Evolutionary conservation across 2,329 filamentous ascomycete genomes (phyloP).

Genomic region (Fusarium sp.): DNA sequence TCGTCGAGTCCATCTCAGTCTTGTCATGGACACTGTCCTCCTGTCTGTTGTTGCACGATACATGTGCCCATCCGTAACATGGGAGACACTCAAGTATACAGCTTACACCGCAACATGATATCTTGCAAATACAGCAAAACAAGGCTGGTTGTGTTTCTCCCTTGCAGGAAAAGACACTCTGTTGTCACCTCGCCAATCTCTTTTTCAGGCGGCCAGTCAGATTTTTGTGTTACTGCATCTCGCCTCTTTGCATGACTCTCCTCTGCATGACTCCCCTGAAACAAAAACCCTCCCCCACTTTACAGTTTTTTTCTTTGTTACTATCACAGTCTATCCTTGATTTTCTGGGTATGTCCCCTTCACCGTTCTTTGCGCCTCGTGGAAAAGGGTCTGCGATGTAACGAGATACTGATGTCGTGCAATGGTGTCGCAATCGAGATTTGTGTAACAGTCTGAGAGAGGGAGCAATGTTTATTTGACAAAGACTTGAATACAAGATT

Average conservation of each 20-base stretch:
- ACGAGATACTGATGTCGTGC: constrained; percentile 27
- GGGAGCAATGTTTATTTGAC: constrained; percentile 8
- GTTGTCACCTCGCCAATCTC: background rate
- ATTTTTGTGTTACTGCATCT: constrained; percentile 31
- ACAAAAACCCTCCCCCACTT: constrained; percentile 4
- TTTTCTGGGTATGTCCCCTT: background rate
- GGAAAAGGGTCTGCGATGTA: constrained; percentile 13
- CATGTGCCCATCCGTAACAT: background rate
- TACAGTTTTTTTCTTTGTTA: background rate
- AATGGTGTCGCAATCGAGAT: constrained; percentile 43
- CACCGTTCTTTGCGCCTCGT: constrained; percentile 35
- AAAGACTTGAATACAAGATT: background rate
- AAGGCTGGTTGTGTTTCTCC: background rate
- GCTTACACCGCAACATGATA: constrained; percentile 6
- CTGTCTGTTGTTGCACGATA: constrained; percentile 1
- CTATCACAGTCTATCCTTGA: background rate
- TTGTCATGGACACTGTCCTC: background rate
- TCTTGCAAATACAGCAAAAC: background rate
- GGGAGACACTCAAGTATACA: background rate
- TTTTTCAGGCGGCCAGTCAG: constrained; percentile 27
- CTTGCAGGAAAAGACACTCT: constrained; percentile 16
- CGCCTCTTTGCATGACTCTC: constrained; percentile 29
- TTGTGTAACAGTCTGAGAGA: constrained; percentile 30
- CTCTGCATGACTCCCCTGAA: constrained; percentile 31
- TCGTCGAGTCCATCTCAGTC: constrained; percentile 16